Evolutionary conservation across 768 basidiomycete genomes (phyloP).

Genomic region (Cantharellus anzutake): DNA sequence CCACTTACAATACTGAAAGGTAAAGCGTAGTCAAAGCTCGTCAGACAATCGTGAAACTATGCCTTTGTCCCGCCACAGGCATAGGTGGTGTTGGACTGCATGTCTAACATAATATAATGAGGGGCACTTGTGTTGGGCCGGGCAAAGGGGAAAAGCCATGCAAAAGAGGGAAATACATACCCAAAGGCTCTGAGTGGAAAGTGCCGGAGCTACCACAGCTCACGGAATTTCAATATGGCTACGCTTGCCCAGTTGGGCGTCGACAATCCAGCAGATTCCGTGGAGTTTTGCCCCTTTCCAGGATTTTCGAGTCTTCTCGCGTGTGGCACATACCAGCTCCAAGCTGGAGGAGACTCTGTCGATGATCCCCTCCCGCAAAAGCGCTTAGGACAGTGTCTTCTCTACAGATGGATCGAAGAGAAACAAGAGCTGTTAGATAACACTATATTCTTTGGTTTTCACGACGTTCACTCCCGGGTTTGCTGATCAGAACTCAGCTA

Average conservation of each 20-base stretch:
- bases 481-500: slow-evolving; percentile 23
- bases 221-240: no score
- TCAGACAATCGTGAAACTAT: no score
- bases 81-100: no score
- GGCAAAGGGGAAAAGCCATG: no score
- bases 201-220: no score
- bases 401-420: slow-evolving; percentile 24
- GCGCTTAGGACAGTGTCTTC: slow-evolving; percentile 52
- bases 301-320: slow-evolving; percentile 44
- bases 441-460: not conserved
- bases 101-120: no score
- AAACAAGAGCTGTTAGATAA: not conserved
- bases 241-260: slow-evolving; percentile 30
- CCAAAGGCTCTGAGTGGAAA: no score
- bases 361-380: not conserved
- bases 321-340: slow-evolving; percentile 83
- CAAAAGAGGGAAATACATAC: no score
- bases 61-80: no score
- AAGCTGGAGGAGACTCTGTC: slow-evolving; percentile 17
- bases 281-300: slow-evolving; percentile 75
- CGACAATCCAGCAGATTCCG: slow-evolving; percentile 66
- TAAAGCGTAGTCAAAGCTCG: no score
- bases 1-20: no score
- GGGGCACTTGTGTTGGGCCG: no score
- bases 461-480: not conserved